Conservation (phyloP, 352 stramenopile species). For the Globisporangium ultimum region DNA sequence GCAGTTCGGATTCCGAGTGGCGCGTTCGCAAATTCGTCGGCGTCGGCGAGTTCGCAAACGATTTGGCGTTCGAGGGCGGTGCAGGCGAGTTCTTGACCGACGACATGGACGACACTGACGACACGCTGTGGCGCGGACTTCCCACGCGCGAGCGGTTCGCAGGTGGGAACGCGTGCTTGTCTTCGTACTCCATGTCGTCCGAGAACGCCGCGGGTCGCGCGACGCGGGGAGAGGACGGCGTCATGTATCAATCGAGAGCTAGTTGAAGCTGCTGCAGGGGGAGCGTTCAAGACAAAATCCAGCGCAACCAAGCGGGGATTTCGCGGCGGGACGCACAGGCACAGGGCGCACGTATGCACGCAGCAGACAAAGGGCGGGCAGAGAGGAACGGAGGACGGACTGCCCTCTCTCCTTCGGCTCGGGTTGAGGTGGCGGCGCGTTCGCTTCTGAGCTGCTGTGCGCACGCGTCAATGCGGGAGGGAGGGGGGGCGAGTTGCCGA, state of each 20-base stretch:
- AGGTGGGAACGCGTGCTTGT: slow-evolving; percentile 15
- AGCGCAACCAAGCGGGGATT: too few species aligned
- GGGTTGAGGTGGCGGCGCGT: not conserved
- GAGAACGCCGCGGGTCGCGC: slow-evolving; percentile 6
- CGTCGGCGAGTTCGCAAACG: slow-evolving; percentile 10
- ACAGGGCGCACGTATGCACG: too few species aligned
- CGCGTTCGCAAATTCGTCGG: slow-evolving; percentile 1
- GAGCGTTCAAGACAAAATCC: too few species aligned
- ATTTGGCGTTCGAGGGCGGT: slow-evolving; percentile 9
- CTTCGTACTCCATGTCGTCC: slow-evolving; percentile 17
- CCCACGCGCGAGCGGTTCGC: slow-evolving; percentile 12
- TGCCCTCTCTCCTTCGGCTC: not conserved
- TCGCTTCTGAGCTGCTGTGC: not conserved
- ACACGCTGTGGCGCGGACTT: slow-evolving; percentile 15
- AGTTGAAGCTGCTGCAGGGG: not conserved
- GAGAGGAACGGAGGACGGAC: not conserved
- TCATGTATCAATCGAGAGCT: slow-evolving; percentile 3
- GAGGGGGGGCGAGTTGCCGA: not conserved
- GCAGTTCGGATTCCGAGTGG: slow-evolving; percentile 15
- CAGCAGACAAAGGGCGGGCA: not conserved
- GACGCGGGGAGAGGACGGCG: slow-evolving; percentile 5
- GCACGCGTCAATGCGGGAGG: not conserved
- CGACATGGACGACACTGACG: slow-evolving; percentile 7
- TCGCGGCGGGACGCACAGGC: too few species aligned
- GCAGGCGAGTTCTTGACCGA: slow-evolving; percentile 10